These are phyloP conservation scores for Verticillium klebahnii DNA, from an alignment of 2,329 filamentous ascomycete genomes.

Conservation along the genomic window DNA sequence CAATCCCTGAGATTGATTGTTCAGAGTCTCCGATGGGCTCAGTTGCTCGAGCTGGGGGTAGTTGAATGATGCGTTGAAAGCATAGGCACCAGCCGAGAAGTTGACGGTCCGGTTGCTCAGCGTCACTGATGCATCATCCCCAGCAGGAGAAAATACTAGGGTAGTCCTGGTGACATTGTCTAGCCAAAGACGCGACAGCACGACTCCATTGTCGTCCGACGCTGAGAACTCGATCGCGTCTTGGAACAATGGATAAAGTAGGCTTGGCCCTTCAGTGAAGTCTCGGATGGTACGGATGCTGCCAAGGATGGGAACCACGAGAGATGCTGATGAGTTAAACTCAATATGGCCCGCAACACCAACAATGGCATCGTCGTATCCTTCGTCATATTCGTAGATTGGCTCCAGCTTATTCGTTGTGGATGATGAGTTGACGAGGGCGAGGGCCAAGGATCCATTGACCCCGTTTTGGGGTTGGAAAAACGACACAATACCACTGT, in stretches of 20 bases:
- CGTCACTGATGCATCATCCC: conserved; percentile 21
- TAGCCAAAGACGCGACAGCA: conserved; percentile 53
- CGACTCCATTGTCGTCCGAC: conserved; percentile 35
- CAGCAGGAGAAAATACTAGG: conserved; percentile 39
- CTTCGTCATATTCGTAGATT: conserved; percentile 28
- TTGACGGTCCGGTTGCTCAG: conserved; percentile 36
- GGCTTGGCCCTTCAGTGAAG: conserved; percentile 53
- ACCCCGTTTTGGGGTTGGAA: conserved; percentile 49
- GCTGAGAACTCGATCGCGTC: conserved; percentile 40
- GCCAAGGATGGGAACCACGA: conserved; percentile 54
- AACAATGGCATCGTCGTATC: conserved; percentile 34
- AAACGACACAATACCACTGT: conserved; percentile 54
- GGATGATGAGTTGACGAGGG: conserved; percentile 43
- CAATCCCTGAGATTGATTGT: conserved; percentile 37
- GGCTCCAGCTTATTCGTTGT: conserved; percentile 38
- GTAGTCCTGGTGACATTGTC: conserved; percentile 56
- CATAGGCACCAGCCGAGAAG: conserved; percentile 50
- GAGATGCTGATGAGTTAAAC: conserved; percentile 52
- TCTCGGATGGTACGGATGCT: conserved; percentile 60
- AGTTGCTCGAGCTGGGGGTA: conserved; percentile 58
- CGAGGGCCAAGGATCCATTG: conserved; percentile 49
- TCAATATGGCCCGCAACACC: conserved; percentile 49
- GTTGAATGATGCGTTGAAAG: conserved; percentile 54
- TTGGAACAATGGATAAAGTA: conserved; percentile 49
- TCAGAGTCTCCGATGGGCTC: conserved; percentile 43